Evolutionary conservation across 345 rosid genomes (phyloP).

Genomic region (Corymbia maculata): DNA sequence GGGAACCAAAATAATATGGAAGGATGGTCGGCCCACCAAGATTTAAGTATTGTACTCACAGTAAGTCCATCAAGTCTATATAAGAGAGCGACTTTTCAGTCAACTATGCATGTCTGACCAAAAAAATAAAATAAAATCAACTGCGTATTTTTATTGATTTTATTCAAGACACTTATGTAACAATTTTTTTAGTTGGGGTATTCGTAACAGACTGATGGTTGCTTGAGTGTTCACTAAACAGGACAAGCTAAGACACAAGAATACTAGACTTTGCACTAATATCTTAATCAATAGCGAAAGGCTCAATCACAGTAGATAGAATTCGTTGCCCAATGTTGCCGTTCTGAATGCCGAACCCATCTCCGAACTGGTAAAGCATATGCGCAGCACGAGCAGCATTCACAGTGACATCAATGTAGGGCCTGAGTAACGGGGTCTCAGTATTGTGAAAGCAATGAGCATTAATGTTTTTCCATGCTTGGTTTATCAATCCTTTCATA

Average conservation of each 20-base stretch:
- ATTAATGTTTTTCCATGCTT: slow-evolving; percentile 34
- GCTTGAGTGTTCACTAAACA: neutral
- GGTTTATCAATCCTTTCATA: slow-evolving; percentile 10
- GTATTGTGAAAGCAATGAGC: neutral
- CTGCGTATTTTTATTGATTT: neutral
- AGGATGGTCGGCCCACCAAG: neutral
- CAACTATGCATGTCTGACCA: too few relatives aligned
- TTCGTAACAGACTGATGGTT: neutral
- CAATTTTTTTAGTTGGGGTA: neutral
- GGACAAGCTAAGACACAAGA: neutral
- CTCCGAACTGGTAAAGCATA: slow-evolving; percentile 31
- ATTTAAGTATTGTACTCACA: neutral
- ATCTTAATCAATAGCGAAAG: neutral
- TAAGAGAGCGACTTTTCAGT: neutral
- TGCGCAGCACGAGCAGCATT: slow-evolving; percentile 33
- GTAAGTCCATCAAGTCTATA: neutral
- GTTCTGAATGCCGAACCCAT: slow-evolving; percentile 45
- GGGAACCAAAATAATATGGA: neutral
- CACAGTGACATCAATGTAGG: slow-evolving; percentile 7
- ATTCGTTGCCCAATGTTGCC: slow-evolving; percentile 13
- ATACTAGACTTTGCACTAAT: neutral
- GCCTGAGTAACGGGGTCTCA: neutral
- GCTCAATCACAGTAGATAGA: slow-evolving; percentile 17
- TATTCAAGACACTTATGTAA: neutral
- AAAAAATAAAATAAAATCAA: too few relatives aligned